Base-by-base conservation (phyloP, 768 basidiomycete species). In the Tylopilus plumbeoviolaceoides region DNA sequence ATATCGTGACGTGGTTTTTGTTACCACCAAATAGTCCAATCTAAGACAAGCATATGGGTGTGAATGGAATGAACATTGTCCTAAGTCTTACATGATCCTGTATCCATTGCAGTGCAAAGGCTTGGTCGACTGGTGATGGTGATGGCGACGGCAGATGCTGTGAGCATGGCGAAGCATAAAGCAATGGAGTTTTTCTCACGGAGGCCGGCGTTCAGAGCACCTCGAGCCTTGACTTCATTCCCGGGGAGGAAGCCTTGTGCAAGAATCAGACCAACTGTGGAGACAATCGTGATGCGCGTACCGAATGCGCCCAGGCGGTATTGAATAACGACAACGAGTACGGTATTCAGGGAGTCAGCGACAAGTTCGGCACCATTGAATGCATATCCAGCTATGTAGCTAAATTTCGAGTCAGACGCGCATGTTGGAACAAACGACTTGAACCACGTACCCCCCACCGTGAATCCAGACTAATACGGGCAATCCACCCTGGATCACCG, bases 11-110 rank as follows among this genome's bases (percentile, higher is more conserved):
- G 30, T 56, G 53, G n/a, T 39, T 15, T 7, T 59, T 56, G 53
- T 73, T 68, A 1, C 71, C 71, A 33, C 71, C 70, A 44, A 72
- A 73, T 15, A 39, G 50, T 18, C 48, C 51, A 10, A 71, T 72
- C 72, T 72, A 45, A 21, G 2, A 15, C n/a, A 14, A 39, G 3
- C 30, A 14, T 7, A 15, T 53, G 1, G 41, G 28, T 7, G 9
- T 28, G 3, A 2, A 15, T 10, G 4, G 5, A 20, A 6, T 14
- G 21, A 12, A 44, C 12, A 36, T 1, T 3, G 12, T n/a, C 15
- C 40, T 3, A 10, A 40, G 31, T 7, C 57, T 1, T 57, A 73
- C 72, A 31, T 72, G 49, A 21, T 61, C 48, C 28, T 73, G 72
- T 0, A 73, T 63, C 72, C 72, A 73, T 18, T 57, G 42, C 1